Base-by-base conservation (phyloP, 2,329 filamentous ascomycete species). In the Fusarium globosum region DNA sequence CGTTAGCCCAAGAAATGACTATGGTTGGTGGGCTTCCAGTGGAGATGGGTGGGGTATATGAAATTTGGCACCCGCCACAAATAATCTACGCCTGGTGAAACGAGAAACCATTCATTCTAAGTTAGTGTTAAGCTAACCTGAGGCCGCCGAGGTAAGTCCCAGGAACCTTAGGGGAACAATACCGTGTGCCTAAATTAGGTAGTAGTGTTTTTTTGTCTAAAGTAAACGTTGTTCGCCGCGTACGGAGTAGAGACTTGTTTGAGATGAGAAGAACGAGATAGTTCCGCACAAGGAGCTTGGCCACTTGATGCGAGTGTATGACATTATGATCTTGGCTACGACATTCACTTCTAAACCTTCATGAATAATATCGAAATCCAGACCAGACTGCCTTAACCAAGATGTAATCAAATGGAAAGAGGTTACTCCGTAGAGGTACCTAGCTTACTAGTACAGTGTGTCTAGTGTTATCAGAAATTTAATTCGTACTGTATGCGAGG, bases 41-140 rank as follows among this genome's bases (percentile, higher is more conserved):
- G 70, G 69, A 21, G 14, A 21, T 23, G 21, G 35, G 62, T 52
- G 65, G 71, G 61, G 59, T 51, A 56, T 51, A 26, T 52, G 56
- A 73, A 75, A 72, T 76, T 77, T 77, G 73, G 68, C 75, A 77
- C 69, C 71, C 67, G 73, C 73, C 65, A 75, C 52, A 61, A 68
- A 56, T 38, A 55, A 61, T 39, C 43, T 58, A 61, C 55, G 67
- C 65, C 30, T 73, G 57, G 68, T 74, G 72, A 72, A 66, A 73
- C 71, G 61, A 68, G 35, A 33, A 23, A 20, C 18, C 28, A 61
- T n/a, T 38, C 51, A 41, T 55, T 53, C 35, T 53, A 21, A 61
- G 48, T 39, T 33, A 61, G 59, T 53, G 64, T 46, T 23, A 59
- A 69, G 42, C 75, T 67, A 76, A 43, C 61, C 63, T 61, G 57